A percentile compares a stretch with the other conserved stretches of the same genome.
Conservation (phyloP, 805 yeast genomes). For the Yarrowia sp. region DNA sequence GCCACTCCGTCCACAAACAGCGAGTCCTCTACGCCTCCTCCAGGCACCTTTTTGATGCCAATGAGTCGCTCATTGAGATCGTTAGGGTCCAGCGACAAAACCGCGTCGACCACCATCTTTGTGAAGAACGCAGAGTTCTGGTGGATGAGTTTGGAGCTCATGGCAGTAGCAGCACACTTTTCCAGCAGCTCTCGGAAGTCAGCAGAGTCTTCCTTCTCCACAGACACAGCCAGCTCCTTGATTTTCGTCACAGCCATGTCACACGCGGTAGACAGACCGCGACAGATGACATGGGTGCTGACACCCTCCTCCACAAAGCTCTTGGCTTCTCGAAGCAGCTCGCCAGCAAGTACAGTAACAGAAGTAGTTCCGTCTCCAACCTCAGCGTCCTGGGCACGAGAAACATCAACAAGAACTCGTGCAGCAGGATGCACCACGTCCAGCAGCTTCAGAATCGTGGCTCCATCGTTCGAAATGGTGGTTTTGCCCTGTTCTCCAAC, state of each 20-base stretch:
- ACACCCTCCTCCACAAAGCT: conserved; percentile 93
- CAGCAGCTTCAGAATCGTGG: conserved; percentile 83
- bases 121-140: conserved; percentile 87
- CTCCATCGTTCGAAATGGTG: conserved; percentile 97
- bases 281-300: conserved; percentile 80
- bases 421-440: conserved; percentile 99
- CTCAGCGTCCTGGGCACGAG: conserved; percentile 96
- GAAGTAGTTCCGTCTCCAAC: conserved; percentile 99
- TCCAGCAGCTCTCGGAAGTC: conserved; percentile 74
- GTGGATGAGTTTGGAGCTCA: conserved; percentile 91
- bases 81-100: conserved; percentile 74
- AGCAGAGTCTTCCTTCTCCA: conserved; percentile 51
- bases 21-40: conserved; percentile 96
- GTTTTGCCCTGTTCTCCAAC: conserved; percentile 81
- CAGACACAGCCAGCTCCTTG: conserved; percentile 69
- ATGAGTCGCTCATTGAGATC: conserved; percentile 86
- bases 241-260: conserved; percentile 70
- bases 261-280: conserved; percentile 83
- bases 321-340: conserved; percentile 84
- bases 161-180: conserved; percentile 94
- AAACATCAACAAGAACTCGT: conserved; percentile 86
- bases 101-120: conserved; percentile 96
- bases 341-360: conserved; percentile 88
- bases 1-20: conserved; percentile 90
- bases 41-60: conserved; percentile 92